A percentile compares a stretch with the other conserved stretches of the same genome.
These are phyloP conservation scores for Chalciporus sphaerocephalus DNA, from an alignment of 768 basidiomycete species.

Conservation along the genomic window DNA sequence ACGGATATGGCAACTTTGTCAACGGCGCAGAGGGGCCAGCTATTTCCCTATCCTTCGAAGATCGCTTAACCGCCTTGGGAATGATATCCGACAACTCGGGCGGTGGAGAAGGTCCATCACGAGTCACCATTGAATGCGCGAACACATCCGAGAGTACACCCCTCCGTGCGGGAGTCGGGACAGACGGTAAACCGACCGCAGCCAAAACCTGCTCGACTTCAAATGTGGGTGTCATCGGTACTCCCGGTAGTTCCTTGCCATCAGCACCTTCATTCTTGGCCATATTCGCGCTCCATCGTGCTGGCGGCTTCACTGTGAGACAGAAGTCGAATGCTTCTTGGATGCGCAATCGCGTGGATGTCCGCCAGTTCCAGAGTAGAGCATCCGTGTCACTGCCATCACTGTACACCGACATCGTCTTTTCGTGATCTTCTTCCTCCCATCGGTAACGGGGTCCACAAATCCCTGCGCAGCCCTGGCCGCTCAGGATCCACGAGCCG, in stretches of 20 bases:
- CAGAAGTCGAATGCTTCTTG: slow-evolving; percentile 84
- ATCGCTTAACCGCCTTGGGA: slow-evolving; percentile 43
- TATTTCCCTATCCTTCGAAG: slow-evolving; percentile 44
- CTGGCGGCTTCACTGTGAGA: slow-evolving; percentile 39
- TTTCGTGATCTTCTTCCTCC: slow-evolving; percentile 76
- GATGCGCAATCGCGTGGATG: slow-evolving; percentile 63
- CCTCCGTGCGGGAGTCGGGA: slow-evolving; percentile 52
- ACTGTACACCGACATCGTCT: slow-evolving; percentile 47
- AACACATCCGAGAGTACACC: slow-evolving; percentile 65
- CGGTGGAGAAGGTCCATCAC: slow-evolving; percentile 23
- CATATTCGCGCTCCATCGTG: slow-evolving; percentile 34
- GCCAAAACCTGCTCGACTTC: slow-evolving; percentile 57
- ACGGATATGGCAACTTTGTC: slow-evolving; percentile 65
- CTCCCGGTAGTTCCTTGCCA: slow-evolving; percentile 21
- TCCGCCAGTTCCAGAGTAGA: slow-evolving; percentile 78
- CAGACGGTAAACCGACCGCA: slow-evolving; percentile 48
- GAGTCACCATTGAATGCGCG: slow-evolving; percentile 40
- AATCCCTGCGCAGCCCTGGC: slow-evolving; percentile 72
- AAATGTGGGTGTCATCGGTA: slow-evolving; percentile 33
- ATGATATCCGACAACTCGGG: slow-evolving; percentile 39
- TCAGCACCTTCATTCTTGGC: slow-evolving; percentile 31
- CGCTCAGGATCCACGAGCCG: slow-evolving; percentile 75
- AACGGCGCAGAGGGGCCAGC: slow-evolving; percentile 41
- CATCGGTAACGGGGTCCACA: slow-evolving; percentile 80
- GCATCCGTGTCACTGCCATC: slow-evolving; percentile 41